Conservation (phyloP, 768 basidiomycete genomes). For the Tulasnella sp. region DNA sequence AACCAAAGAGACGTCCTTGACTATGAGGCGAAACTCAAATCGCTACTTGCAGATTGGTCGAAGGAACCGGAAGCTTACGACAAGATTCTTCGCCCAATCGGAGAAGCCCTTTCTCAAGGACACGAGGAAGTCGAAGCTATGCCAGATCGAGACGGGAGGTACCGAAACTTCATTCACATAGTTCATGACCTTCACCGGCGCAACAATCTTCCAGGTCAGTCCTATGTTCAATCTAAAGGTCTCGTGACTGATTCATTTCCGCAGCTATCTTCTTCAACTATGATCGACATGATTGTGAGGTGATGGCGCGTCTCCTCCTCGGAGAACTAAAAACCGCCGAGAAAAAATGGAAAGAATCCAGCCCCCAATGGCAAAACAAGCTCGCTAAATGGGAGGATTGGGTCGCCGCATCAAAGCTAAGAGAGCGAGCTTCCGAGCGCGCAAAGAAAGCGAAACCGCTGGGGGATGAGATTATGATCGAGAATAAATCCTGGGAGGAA, state of each 20-base stretch:
- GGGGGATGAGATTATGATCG: constrained; percentile 33
- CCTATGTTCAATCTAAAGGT: neutral
- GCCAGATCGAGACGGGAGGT: constrained; percentile 21
- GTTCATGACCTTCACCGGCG: constrained; percentile 54
- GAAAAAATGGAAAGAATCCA: constrained; percentile 46
- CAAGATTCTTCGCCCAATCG: constrained; percentile 24
- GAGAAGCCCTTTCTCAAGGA: constrained; percentile 25
- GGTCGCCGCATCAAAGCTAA: constrained; percentile 46
- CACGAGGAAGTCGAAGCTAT: neutral
- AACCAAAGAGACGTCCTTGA: constrained; percentile 54
- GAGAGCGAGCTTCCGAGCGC: constrained; percentile 44
- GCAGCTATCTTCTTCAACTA: constrained; percentile 68
- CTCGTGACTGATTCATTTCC: constrained; percentile 35
- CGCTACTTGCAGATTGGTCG: constrained; percentile 40
- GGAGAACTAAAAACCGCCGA: constrained; percentile 45
- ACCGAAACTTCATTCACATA: constrained; percentile 47
- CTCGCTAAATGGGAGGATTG: constrained; percentile 51
- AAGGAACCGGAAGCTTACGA: constrained; percentile 30
- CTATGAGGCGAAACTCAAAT: constrained; percentile 56
- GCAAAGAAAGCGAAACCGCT: constrained; percentile 39
- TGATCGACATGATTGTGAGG: constrained; percentile 57
- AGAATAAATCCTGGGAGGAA: constrained; percentile 43
- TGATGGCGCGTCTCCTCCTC: constrained; percentile 44
- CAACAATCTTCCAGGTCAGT: constrained; percentile 50
- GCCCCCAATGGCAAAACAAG: constrained; percentile 49